These are phyloP conservation scores for Stachybotrys echinatus DNA, from an alignment of 2,329 filamentous ascomycete genomes.

Conservation along the genomic window DNA sequence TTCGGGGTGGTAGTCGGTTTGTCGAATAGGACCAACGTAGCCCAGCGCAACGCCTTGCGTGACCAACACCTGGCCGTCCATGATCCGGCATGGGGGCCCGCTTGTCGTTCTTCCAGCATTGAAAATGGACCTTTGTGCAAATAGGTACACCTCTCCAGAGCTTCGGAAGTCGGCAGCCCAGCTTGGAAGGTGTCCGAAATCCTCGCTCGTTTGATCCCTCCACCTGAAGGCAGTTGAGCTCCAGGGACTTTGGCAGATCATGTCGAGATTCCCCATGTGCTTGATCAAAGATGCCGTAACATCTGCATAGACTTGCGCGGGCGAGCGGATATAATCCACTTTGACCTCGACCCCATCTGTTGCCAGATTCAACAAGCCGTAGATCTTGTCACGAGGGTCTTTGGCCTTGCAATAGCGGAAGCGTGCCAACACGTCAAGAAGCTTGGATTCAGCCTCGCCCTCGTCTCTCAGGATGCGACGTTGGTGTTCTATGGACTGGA, in stretches of 20 bases:
- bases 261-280: slow-evolving; percentile 1
- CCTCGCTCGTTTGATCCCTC: not conserved
- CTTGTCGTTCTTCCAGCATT: not conserved
- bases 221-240: not conserved
- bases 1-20: not conserved
- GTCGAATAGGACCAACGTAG: not conserved
- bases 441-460: not conserved
- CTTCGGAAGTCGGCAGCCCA: not conserved
- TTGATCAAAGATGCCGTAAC: slow-evolving; percentile 1
- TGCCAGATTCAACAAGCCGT: not conserved
- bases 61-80: not conserved
- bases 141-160: not conserved
- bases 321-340: not conserved
- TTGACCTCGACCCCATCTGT: not conserved
- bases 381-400: slow-evolving; percentile 1
- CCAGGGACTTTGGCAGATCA: slow-evolving; percentile 4
- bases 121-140: slow-evolving; percentile 4
- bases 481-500: not conserved
- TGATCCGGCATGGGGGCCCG: not conserved
- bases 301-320: not conserved
- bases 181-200: not conserved
- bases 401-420: not conserved
- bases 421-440: not conserved
- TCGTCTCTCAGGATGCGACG: not conserved
- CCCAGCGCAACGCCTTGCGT: not conserved